Conservation (phyloP, 768 basidiomycete genomes). For the Brasilioporus rufonigricans region DNA sequence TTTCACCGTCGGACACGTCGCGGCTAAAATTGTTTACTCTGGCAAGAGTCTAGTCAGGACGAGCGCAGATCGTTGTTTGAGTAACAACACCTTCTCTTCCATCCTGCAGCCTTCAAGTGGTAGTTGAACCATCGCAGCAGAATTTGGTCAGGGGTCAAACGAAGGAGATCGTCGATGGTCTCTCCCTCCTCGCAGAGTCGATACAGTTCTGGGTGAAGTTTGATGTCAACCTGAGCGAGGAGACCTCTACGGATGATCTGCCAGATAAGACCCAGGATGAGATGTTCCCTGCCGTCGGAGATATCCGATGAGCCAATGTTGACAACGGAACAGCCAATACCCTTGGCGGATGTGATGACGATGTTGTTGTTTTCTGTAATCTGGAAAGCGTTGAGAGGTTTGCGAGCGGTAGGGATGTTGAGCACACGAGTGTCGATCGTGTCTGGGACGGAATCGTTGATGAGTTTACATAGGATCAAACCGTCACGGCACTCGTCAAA, state of each 20-base stretch:
- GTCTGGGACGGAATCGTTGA: conserved; percentile 99
- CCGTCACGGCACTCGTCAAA: conserved; percentile 98
- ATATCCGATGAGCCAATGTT: conserved; percentile 96
- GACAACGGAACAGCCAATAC: conserved; percentile 97
- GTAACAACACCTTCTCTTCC: conserved; percentile 67
- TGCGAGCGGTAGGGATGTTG: conserved; percentile 79
- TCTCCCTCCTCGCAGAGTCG: conserved; percentile 95
- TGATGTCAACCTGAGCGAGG: conserved; percentile 95
- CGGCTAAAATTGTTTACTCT: conserved; percentile 98
- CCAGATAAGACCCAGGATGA: conserved; percentile 98
- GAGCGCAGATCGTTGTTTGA: background rate
- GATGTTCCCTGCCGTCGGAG: conserved; percentile 90
- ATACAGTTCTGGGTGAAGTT: conserved; percentile 95
- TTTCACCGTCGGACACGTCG: conserved; percentile 96
- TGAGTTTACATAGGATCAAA: conserved; percentile 94
- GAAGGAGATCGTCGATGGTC: conserved; percentile 92
- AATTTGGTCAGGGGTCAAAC: conserved; percentile 95
- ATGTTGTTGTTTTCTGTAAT: conserved; percentile 99
- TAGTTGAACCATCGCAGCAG: conserved; percentile 99
- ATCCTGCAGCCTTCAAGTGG: conserved; percentile 93
- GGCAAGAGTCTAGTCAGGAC: conserved; percentile 2
- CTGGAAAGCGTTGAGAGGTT: conserved; percentile 95
- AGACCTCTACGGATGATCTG: conserved; percentile 95
- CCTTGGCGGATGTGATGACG: conserved; percentile 96
- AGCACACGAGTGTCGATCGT: conserved; percentile 98